Evolutionary conservation across 2,329 filamentous ascomycete genomes (phyloP), one percentile per base, ranked within the genome.

Genomic region (Claviceps pazoutovae): DNA sequence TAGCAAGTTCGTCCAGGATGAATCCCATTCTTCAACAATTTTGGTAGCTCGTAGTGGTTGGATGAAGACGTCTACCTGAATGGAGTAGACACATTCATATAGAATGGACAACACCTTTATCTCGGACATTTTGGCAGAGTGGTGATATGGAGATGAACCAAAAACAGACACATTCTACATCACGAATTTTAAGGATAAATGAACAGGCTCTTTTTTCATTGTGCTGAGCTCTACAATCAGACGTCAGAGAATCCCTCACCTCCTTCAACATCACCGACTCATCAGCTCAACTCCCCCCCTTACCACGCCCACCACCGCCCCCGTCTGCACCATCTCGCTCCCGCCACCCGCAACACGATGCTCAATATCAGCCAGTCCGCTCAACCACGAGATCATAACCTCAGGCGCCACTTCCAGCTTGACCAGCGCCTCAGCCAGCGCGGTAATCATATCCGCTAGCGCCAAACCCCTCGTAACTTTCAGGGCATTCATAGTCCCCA

Each of bases 311-410:
- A 97, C 88, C 46, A 96, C 75, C 0, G 90, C 93, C 6, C 93
- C 91, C 0, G 93, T 97, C 72, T 98, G 93, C 53, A 98, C 79
- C 5, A 74, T 72, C 70, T 98, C 93, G 53, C 82, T 89, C 1
- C 86, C 90, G 21, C 93, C 93, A 44, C 88, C 86, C 37, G 90
- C 86, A 5, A 98, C 73, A 55, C 93, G 76, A 68, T 94, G 94
- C 71, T 98, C 93, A 50, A 98, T 86, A 60, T 96, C 87, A 0
- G 91, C 89, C 51, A 98, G 71, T 0, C 90, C 90, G 54, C 93
- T 85, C 55, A 98, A 72, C 93, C 93, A 98, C 2, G 83, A 80
- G 50, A 97, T 85, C 74, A 93, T 86, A 11, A 89, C 91, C 64
- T 91, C 85, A 0, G 88, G 76, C 50, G 84, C 86, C 13, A 95